Base-by-base conservation (phyloP, 2,329 filamentous ascomycete genomes). In the Zymoseptoria ardabiliae region DNA sequence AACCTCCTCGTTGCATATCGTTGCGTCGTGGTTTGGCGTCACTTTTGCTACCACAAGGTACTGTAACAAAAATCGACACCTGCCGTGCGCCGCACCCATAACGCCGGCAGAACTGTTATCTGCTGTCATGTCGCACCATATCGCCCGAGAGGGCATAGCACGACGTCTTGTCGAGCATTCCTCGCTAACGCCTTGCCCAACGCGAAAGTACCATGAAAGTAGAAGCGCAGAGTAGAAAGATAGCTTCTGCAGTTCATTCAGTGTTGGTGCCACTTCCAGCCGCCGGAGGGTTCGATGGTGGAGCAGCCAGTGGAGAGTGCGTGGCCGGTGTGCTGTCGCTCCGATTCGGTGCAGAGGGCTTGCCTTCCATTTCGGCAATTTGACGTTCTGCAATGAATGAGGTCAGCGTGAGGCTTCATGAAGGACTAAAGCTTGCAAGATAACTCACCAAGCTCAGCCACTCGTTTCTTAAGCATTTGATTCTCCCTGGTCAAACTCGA, bases 401-500 rank as follows among this genome's bases (percentile, higher is more conserved):
- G 7, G 45, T 57, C 5, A 54, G n/a, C 7, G 25, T 53, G n/a
- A 48, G 51, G 9, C 35, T n/a, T n/a, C n/a, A n/a, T n/a, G n/a
- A n/a, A 30, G 50, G 53, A 54, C 11, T 9, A 48, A 17, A 21
- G 17, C n/a, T 45, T 21, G 17, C 30, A 7, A 23, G 2, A 22
- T 4, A 45, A 61, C 65, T 59, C 61, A 88, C 87, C 88, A 13
- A 91, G 76, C 68, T 91, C 88, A 41, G 86, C 81, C 60, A 91
- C 89, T 54, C 89, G 81, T 71, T 86, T 81, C 62, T 87, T 85
- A 55, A 93, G 77, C 89, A 93, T 91, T 74, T 92, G 89, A 66
- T 92, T 93, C 76, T 92, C 89, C 23, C 89, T 80, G 21, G 85
- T 82, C 67, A 93, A 74, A 75, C 85, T 91, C 74, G 90, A 87